Percentiles rank a stretch among this genome's conserved stretches.
Evolutionary conservation across 495 filamentous ascomycete species (phyloP).

Genomic region (Aspergillus funiculosus): DNA sequence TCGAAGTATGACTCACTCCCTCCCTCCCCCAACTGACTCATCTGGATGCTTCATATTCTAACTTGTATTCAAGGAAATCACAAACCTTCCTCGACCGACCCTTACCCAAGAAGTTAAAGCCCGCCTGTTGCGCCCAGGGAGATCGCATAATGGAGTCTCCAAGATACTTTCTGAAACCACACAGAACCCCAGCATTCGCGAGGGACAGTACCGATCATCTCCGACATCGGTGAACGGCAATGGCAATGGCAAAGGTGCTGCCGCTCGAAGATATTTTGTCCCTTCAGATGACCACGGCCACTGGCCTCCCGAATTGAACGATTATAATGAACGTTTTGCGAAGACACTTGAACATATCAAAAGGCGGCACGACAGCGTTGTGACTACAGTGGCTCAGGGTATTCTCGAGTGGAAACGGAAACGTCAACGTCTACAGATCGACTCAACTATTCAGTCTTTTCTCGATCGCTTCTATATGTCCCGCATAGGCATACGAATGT

Average conservation of each 20-base stretch:
- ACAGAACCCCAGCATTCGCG: slow-evolving; percentile 79
- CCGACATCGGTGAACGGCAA: slow-evolving; percentile 45
- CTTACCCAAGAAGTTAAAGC: slow-evolving; percentile 73
- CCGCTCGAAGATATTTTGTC: slow-evolving; percentile 75
- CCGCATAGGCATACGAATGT: slow-evolving; percentile 98
- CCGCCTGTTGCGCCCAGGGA: slow-evolving; percentile 68
- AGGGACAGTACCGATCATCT: slow-evolving; percentile 80
- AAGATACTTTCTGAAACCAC: slow-evolving; percentile 75
- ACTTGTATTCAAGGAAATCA: slow-evolving; percentile 66
- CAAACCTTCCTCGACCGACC: slow-evolving; percentile 68
- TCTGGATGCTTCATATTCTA: too few relatives aligned
- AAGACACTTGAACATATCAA: slow-evolving; percentile 87
- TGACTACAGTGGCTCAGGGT: slow-evolving; percentile 90
- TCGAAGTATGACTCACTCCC: slow-evolving; percentile 65
- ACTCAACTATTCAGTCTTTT: slow-evolving; percentile 92
- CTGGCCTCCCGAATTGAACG: slow-evolving; percentile 91
- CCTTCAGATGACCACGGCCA: slow-evolving; percentile 80
- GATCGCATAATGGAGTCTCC: slow-evolving; percentile 50
- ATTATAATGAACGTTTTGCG: slow-evolving; percentile 88
- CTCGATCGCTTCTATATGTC: slow-evolving; percentile 99
- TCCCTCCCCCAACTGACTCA: not conserved
- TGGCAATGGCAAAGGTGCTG: slow-evolving; percentile 38
- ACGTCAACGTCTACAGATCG: slow-evolving; percentile 95
- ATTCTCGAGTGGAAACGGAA: slow-evolving; percentile 97
- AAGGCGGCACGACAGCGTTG: slow-evolving; percentile 90